These are phyloP conservation scores for Penicillium desertorum DNA, from an alignment of 495 filamentous ascomycete genomes.

Conservation along the genomic window DNA sequence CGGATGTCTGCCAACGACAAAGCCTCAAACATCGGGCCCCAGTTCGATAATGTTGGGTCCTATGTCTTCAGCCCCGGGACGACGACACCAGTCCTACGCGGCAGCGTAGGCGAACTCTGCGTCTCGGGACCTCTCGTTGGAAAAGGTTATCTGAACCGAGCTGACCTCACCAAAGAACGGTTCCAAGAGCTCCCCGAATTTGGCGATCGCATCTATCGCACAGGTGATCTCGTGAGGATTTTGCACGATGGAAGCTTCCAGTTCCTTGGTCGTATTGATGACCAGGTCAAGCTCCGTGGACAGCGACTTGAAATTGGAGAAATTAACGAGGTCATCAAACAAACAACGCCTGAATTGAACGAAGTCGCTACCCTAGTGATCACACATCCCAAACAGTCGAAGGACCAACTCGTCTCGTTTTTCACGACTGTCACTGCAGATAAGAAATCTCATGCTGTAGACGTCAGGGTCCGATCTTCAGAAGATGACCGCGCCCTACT, in stretches of 20 bases:
- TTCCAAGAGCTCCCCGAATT: conserved; percentile 38
- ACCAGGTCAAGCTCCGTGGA: conserved; percentile 77
- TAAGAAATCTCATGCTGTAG: conserved; percentile 16
- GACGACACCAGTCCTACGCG: conserved; percentile 68
- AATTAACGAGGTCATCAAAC: conserved; percentile 57
- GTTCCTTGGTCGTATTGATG: conserved; percentile 72
- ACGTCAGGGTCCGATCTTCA: conserved; percentile 19
- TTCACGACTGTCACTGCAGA: conserved; percentile 18
- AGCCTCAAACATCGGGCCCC: conserved; percentile 79
- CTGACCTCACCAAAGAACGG: conserved; percentile 49
- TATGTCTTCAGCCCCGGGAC: conserved; percentile 73
- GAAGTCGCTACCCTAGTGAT: conserved; percentile 44
- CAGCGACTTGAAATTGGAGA: conserved; percentile 77
- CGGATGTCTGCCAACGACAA: conserved; percentile 69
- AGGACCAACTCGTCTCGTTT: conserved; percentile 46
- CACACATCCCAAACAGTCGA: conserved; percentile 44
- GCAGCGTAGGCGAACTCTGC: conserved; percentile 82
- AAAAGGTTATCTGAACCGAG: conserved; percentile 80
- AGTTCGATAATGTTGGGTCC: conserved; percentile 78
- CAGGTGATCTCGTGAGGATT: conserved; percentile 50
- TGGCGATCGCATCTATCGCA: conserved; percentile 47
- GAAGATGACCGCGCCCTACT: conserved; percentile 15
- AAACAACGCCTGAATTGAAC: conserved; percentile 32
- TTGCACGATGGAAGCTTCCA: conserved; percentile 51
- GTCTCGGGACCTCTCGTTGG: conserved; percentile 83